Base-by-base conservation (phyloP, 306 rosid genomes). In the Psophocarpus tetragonolobus region DNA sequence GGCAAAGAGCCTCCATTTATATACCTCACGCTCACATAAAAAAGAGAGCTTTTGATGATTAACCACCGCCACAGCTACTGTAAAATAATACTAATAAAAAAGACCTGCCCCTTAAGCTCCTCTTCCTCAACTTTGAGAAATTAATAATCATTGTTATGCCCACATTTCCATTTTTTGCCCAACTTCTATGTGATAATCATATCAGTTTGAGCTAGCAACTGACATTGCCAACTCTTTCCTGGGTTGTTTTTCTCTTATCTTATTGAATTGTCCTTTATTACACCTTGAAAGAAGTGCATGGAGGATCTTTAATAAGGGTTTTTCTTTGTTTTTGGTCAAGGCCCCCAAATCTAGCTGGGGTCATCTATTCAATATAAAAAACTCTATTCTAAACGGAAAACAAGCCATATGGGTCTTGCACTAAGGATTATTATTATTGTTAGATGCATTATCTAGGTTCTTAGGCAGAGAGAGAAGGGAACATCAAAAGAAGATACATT, bases 11-110 rank as follows among this genome's bases (percentile, higher is more conserved):
- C 81, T 83, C 78, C 87, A 82, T 91, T 92, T 89, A 85, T 89
- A 85, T 84, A 88, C 92, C 91, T 91, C 98, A 90, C 88, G 91
- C 97, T 80, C 85, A 61, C 97, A 88, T 91, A 0, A 91, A 95
- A 91, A 89, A 75, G 78, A 86, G 94, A 78, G 96, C 95, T 90
- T 73, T 91, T 82, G 90, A 92, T 95, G 97, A 95, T 91, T 95
- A 91, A 92, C 97, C 97, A 88, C 96, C 96, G 92, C 88, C 93
- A 82, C 88, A 85, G 89, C 88, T 15, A 79, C 88, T 38, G 87
- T 80, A 83, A 75, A 80, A 83, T 82, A 29, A 29, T 27, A 29
- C 1, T 29, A 60, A 27, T 3, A 87, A 80, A 26, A 57, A 41
- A 30, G 24, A 80, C 80, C 56, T 54, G 58, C 79, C 83, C 81